Evolutionary conservation across 164 flowering plant genomes (phyloP).

Genomic region (Nymphaea colorata): DNA sequence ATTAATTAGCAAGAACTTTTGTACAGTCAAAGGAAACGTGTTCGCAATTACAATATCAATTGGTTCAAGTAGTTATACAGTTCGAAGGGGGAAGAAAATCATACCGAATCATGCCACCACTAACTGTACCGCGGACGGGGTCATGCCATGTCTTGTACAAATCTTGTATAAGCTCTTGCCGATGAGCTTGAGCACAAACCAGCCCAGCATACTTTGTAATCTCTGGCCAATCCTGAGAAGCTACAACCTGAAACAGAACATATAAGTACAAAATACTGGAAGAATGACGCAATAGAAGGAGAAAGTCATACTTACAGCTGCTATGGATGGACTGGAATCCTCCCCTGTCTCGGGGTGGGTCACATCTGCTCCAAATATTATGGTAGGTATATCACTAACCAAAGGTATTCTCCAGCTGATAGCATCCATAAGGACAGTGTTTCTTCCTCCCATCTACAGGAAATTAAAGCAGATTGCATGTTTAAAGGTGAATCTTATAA

Average conservation of each 20-base stretch:
- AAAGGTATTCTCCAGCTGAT: slow-evolving; percentile 69
- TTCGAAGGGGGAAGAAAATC: no score
- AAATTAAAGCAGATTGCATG: neutral
- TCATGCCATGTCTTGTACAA: slow-evolving; percentile 21
- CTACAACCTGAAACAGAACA: slow-evolving; percentile 15
- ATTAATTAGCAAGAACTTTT: no score
- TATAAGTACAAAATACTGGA: neutral
- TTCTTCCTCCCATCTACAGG: slow-evolving; percentile 74
- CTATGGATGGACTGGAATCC: slow-evolving; percentile 79
- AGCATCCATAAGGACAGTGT: slow-evolving; percentile 78
- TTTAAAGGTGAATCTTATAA: no score
- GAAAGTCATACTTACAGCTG: slow-evolving; percentile 35
- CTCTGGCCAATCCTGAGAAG: slow-evolving; percentile 23
- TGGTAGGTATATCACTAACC: slow-evolving; percentile 80
- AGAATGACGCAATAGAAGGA: no score
- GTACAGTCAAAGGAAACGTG: no score
- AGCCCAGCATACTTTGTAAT: slow-evolving; percentile 16
- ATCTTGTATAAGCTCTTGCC: slow-evolving; percentile 25
- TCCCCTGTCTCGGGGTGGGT: slow-evolving; percentile 85
- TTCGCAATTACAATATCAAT: no score
- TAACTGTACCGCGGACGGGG: slow-evolving; percentile 13
- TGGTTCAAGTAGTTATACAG: no score
- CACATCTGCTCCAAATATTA: slow-evolving; percentile 85
- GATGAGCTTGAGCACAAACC: slow-evolving; percentile 24
- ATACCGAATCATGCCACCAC: slow-evolving; percentile 24